Evolutionary conservation across 2,329 filamentous ascomycete species (phyloP).

Genomic region (Ophiostoma piceae): DNA sequence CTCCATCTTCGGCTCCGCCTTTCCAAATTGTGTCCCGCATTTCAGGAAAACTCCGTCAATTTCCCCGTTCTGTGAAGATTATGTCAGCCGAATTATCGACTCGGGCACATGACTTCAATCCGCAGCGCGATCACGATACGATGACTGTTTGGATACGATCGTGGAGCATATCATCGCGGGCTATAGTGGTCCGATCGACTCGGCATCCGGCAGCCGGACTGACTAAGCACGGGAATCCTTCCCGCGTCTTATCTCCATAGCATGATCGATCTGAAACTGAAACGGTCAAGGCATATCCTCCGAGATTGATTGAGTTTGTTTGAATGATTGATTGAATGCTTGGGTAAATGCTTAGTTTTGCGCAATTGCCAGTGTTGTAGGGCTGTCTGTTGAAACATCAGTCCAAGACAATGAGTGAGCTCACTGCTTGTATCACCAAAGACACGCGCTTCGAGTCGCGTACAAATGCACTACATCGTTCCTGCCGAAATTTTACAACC

Average conservation of each 20-base stretch:
- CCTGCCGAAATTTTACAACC: neutral
- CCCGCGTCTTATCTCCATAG: neutral
- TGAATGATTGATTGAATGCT: neutral
- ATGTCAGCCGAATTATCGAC: neutral
- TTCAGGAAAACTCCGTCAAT: neutral
- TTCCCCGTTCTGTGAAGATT: neutral
- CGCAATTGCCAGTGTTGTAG: neutral
- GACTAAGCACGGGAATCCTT: conserved; percentile 1
- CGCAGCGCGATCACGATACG: neutral
- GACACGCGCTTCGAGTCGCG: neutral
- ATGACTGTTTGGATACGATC: neutral
- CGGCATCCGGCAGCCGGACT: neutral
- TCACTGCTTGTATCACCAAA: neutral
- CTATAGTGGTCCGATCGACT: neutral
- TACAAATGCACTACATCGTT: neutral
- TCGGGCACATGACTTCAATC: neutral
- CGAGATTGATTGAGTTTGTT: neutral
- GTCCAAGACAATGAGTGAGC: neutral
- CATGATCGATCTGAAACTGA: neutral
- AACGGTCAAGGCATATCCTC: neutral
- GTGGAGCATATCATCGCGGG: neutral
- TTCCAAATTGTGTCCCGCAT: neutral
- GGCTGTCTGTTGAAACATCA: neutral
- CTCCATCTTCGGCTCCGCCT: conserved; percentile 4
- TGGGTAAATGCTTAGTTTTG: neutral